These are phyloP conservation scores for Alternaria incomplexa DNA, from an alignment of 2,329 filamentous ascomycete species.

Conservation along the genomic window DNA sequence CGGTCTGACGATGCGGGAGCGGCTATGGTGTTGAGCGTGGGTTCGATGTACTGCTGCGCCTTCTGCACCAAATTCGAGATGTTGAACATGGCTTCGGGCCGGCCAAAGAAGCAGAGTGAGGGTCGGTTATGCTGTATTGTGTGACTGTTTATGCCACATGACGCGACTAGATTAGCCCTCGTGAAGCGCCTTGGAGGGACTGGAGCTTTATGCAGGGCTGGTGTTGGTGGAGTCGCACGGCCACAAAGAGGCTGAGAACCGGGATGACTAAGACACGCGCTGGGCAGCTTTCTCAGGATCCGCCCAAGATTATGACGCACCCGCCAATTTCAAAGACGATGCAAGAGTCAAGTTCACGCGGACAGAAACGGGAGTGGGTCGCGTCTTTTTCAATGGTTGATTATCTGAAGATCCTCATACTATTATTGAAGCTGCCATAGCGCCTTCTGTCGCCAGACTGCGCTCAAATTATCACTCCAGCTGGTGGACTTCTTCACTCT, in stretches of 20 bases:
- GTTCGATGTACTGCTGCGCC: conserved; percentile 93
- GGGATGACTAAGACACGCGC: conserved; percentile 11
- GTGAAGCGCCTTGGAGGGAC: conserved; percentile 19
- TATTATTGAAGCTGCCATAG: background rate
- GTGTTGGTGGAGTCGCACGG: conserved; percentile 13
- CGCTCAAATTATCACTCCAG: background rate
- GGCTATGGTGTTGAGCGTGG: conserved; percentile 69
- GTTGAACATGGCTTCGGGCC: conserved; percentile 50
- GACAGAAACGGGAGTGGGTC: background rate
- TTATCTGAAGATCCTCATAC: background rate
- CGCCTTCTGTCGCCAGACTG: background rate
- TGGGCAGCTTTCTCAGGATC: background rate
- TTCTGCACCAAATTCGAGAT: conserved; percentile 88
- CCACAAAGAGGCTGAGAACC: conserved; percentile 12
- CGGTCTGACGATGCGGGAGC: conserved; percentile 72
- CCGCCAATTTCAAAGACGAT: background rate
- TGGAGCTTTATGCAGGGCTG: conserved; percentile 19
- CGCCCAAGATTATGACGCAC: background rate
- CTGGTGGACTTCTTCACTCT: background rate
- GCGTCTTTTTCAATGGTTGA: background rate
- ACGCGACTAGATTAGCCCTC: conserved; percentile 23
- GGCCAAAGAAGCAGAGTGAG: conserved; percentile 14
- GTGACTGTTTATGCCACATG: conserved; percentile 33
- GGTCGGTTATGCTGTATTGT: conserved; percentile 17
- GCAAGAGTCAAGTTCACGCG: background rate